Conservation (phyloP, 257 asterid genomes). For the Sherardia arvensis region DNA sequence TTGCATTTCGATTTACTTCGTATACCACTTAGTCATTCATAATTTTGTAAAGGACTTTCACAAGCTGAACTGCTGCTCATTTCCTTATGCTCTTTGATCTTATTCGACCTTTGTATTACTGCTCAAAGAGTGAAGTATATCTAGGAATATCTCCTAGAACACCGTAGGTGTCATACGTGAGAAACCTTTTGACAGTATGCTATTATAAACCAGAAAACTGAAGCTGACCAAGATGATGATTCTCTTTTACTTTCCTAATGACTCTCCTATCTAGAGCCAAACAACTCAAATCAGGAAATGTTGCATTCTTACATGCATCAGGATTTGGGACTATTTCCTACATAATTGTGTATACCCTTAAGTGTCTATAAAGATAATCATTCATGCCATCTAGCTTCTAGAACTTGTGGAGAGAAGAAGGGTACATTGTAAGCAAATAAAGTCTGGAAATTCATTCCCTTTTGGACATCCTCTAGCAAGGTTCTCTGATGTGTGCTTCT, state of each 20-base stretch:
- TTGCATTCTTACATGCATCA: not conserved
- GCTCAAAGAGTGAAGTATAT: too few relatives aligned
- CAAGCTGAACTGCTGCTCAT: not conserved
- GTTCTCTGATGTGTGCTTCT: not conserved
- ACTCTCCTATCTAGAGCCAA: not conserved
- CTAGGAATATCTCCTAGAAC: not conserved
- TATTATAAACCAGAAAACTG: not conserved
- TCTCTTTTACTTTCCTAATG: not conserved
- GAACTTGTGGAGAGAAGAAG: not conserved
- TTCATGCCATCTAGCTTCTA: not conserved
- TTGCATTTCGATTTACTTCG: not conserved
- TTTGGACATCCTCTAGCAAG: not conserved
- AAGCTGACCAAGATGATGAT: not conserved
- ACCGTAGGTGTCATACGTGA: not conserved
- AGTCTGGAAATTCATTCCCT: not conserved
- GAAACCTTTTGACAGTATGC: not conserved
- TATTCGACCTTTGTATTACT: too few relatives aligned
- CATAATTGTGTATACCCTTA: not conserved
- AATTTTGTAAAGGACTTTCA: not conserved
- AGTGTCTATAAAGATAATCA: not conserved
- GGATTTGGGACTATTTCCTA: not conserved
- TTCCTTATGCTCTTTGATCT: too few relatives aligned
- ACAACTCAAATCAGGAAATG: not conserved
- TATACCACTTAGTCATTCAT: not conserved
- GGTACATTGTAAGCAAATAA: not conserved